Base-by-base conservation (phyloP, 768 basidiomycete species). In the Naganishia vishniacii region DNA sequence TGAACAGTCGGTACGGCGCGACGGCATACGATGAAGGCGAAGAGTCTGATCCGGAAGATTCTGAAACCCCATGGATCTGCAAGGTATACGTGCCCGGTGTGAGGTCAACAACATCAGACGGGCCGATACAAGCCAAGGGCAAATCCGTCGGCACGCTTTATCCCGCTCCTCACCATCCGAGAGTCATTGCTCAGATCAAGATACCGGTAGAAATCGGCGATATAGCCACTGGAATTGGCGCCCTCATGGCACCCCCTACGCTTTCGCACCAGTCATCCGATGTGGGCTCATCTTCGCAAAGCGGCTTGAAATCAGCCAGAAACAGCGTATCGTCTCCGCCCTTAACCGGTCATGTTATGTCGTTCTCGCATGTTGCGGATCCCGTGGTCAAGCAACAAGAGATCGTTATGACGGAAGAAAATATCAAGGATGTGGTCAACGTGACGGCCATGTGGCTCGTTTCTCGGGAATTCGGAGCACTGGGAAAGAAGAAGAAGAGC, bases 11-110 rank as follows among this genome's bases (percentile, higher is more conserved):
- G 23, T 6, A 26, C 16, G 53, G n/a, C 6, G 18, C 12, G 23
- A 32, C 16, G 37, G 20, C 20, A 12, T 20, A 37, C 32, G 53
- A 56, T 18, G 73, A 83, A 1, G 89, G 82, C 0, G 86, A 88
- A 16, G 91, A 92, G 47, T 91, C 88, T 65, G 94, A 98, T 68
- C 89, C 92, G 0, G 93, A 98, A 73, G 94, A 97, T 72, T 90
- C 89, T 46, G 93, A 98, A 77, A 92, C 91, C 25, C 91, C 94
- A 0, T 98, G 92, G 92, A 85, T 86, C 48, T 97, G 93, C 72
- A 85, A 64, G 16, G 62, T 77, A 3, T 69, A 72, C 65, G 70
- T 77, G 23, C 65, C 65, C 16, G 29, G 51, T 31, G 51, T 31
- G 31, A 29, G 44, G n/a, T 23, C 23, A 13, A 48, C 2, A 4